Base-by-base conservation (phyloP, 495 filamentous ascomycete species). In the Mycothermus thermophilus region DNA sequence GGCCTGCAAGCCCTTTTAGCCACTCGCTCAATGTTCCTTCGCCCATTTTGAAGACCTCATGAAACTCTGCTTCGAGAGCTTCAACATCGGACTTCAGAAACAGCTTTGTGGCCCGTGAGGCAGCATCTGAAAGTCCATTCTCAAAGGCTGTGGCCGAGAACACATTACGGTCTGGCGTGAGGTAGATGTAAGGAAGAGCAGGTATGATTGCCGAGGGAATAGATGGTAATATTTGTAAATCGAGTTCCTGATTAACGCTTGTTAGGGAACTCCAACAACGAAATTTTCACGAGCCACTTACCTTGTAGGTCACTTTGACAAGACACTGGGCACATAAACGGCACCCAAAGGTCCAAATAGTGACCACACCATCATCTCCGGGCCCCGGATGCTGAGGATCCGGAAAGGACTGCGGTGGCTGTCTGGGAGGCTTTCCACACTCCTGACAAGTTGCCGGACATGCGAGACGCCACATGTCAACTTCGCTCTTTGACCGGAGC, bases 1-100 rank as follows among this genome's bases (percentile, higher is more conserved):
- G 65, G 8, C 41, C 53, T 26, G 68, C 67, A 2, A 86, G 65
- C 9, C 80, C 79, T 52, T 83, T 84, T 5, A 75, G 53, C 80
- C 81, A 87, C 50, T 83, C 79, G 29, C 77, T 75, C 12, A 67
- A 64, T 7, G 74, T 66, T 11, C 75, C 74, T 4, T 59, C 36
- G 14, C 78, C 77, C 47, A 77, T 66, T 8, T 60, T 56, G 35
- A 66, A 69, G 29, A 72, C 78, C 1, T 70, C 58, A 14, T 65
- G 50, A 34, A 79, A 72, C 35, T 77, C 68, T 29, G 52, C 38
- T 34, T 66, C 59, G 25, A 85, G 66, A 2, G 40, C 48, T 16
- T 62, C 51, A 9, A 83, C 55, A 37, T 83, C 71, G 11, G 54
- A 46, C 20, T 73, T 67, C 40, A 62, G 72, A 47, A 73, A 84